Evolutionary conservation across 1,284 basidiomycete genomes (phyloP), one percentile per base, ranked within the genome.

Genomic region (Pisolithus thermaeus): DNA sequence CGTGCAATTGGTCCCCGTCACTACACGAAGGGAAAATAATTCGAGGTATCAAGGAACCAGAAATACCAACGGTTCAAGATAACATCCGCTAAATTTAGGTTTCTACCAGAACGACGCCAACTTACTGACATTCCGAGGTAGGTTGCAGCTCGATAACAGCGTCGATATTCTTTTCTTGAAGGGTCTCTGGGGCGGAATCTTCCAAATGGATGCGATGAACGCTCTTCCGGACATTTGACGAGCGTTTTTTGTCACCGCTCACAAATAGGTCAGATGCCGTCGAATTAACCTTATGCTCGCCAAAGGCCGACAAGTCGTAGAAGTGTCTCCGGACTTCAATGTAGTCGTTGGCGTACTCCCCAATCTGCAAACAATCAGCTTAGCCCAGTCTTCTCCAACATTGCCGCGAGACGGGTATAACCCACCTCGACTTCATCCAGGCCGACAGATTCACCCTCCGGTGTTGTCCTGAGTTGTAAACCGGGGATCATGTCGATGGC

Each of bases 341-440:
- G 57, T 87, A 89, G 62, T 89, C 87, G 32, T 74, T 81, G 25
- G 84, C 86, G 58, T 87, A 89, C 64, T 89, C 87, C 53, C 86
- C 87, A 50, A 87, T 84, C 84, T 87, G 57, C 1, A 43, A 27
- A 25, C 28, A 28, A 52, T 20, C 8, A 14, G 8, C n/a, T 36
- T 32, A 46, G 44, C 9, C 47, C 35, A 36, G 8, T 20, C n/a
- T 28, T 16, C 8, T 20, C 46, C 18, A 27, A 27, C 32, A 35
- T 14, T 35, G 9, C 11, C 30, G 11, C 30, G 9, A 30, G 30
- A 45, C 3, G 9, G 2, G n/a, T 22, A 4, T 6, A 7, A 63
- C 80, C 57, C 59, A 88, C 86, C 77, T 93, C 87, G 35, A 83
- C 79, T 61, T 90, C 90, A 68, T 97, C 93, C 80, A 96, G 88